Percentiles rank a stretch among this genome's conserved stretches.
phyloP scores from a whole-genome alignment of 176 grass and related monocot species.

The Triticum turgidum region DNA sequence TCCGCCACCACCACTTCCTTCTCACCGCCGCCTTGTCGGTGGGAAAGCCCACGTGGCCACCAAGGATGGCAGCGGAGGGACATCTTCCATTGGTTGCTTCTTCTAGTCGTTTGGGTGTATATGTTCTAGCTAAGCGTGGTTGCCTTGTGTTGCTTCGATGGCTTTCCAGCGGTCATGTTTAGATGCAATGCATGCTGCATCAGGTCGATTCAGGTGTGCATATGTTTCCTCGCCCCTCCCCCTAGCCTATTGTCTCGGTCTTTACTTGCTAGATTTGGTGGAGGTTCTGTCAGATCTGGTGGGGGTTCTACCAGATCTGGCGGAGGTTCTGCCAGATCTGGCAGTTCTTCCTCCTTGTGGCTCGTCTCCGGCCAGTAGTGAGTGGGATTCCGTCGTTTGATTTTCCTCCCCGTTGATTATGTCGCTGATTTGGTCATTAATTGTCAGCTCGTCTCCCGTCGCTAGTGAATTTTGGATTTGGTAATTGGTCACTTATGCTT shows the following conservation, averaged over 20 bases:
- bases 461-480: neutral
- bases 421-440: neutral
- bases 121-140: neutral
- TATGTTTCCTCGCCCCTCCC: neutral
- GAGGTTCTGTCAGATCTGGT: too few species aligned
- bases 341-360: neutral
- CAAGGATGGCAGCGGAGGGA: neutral
- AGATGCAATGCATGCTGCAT: neutral
- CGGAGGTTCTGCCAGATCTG: too few species aligned
- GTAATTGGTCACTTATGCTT: neutral
- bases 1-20: neutral
- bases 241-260: neutral
- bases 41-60: neutral
- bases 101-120: neutral
- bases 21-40: accelerated
- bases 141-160: neutral
- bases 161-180: neutral
- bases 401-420: neutral
- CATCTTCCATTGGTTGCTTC: neutral
- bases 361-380: neutral
- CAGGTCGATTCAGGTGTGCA: neutral
- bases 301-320: too few species aligned
- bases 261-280: neutral
- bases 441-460: neutral
- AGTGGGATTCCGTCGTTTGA: neutral